Conservation (phyloP, 805 yeast species). For the Danielozyma ontarioensis region DNA sequence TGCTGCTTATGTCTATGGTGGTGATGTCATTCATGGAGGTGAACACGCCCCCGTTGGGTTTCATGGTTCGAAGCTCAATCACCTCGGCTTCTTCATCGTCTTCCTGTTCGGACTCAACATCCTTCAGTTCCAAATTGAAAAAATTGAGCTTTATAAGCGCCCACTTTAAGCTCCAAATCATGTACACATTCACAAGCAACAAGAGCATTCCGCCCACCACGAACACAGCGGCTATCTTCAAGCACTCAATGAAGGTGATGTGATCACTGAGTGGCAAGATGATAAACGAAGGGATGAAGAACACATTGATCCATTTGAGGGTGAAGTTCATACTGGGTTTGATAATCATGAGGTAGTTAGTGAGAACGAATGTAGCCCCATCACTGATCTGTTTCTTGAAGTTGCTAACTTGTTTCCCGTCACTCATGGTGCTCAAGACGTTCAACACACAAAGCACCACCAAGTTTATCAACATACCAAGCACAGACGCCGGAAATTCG, state of each 20-base stretch:
- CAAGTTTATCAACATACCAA: constrained; percentile 61
- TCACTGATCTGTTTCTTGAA: constrained; percentile 10
- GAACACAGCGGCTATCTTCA: constrained; percentile 71
- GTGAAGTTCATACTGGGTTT: constrained; percentile 67
- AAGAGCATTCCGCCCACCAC: constrained; percentile 53
- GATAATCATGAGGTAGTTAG: constrained; percentile 30
- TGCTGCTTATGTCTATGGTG: constrained; percentile 26
- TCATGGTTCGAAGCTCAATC: constrained; percentile 8
- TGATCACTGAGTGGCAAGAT: constrained; percentile 63
- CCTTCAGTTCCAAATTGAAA: no score
- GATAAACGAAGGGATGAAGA: constrained; percentile 74
- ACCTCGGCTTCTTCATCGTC: constrained; percentile 10
- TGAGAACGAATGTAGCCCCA: constrained; percentile 17
- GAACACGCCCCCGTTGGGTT: constrained; percentile 9
- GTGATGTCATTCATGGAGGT: constrained; percentile 32
- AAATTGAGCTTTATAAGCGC: constrained; percentile 2
- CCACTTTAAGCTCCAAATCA: constrained; percentile 24
- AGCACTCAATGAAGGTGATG: constrained; percentile 62
- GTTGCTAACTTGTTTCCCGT: constrained; percentile 8
- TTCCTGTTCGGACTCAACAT: constrained; percentile 9
- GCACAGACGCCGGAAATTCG: constrained; percentile 64
- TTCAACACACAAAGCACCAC: constrained; percentile 38
- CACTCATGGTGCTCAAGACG: constrained; percentile 9
- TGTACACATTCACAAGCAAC: constrained; percentile 41
- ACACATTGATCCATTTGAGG: constrained; percentile 72